These are phyloP conservation scores for Cyathus striatus DNA, from an alignment of 768 basidiomycete species.

Conservation along the genomic window DNA sequence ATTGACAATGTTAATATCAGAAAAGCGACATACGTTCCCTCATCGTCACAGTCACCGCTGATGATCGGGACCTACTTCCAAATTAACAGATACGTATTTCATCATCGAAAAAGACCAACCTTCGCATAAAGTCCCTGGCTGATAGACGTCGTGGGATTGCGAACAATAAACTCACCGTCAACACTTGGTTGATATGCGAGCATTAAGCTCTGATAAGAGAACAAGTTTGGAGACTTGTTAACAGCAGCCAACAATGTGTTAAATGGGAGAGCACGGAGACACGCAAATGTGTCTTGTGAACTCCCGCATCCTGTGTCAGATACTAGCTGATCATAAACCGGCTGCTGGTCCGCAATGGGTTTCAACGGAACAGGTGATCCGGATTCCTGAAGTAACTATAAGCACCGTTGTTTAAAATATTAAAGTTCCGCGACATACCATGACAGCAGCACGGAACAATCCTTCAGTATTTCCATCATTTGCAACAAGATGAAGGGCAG, in stretches of 20 bases:
- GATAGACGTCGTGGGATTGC: no score
- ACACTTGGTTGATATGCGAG: no score
- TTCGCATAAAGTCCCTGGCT: constrained; percentile 1
- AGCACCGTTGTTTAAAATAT: no score
- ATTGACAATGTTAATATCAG: constrained; percentile 10
- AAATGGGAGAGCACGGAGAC: constrained; percentile 27
- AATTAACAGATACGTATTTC: constrained; percentile 7
- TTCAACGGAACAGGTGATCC: neutral
- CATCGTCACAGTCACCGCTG: constrained; percentile 30
- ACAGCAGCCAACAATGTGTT: constrained; percentile 23
- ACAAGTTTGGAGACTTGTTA: constrained; percentile 12
- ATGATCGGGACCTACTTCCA: constrained; percentile 26
- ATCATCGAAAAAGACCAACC: neutral
- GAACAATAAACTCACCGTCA: no score
- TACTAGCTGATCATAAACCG: constrained; percentile 23
- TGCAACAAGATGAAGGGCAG: constrained; percentile 10
- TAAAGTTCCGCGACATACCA: constrained; percentile 11
- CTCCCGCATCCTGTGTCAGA: constrained; percentile 20
- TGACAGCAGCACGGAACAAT: constrained; percentile 13
- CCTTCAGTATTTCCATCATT: constrained; percentile 11
- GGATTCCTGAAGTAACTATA: constrained; percentile 13
- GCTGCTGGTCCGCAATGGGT: neutral
- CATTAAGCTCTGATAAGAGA: constrained; percentile 10
- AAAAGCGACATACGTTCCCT: constrained; percentile 25
- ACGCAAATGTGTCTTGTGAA: constrained; percentile 21